Percentiles rank a stretch among this genome's conserved stretches.
phyloP scores from a whole-genome alignment of 225 moss, liverwort and hornwort species.

The Physcomitrium patens region DNA sequence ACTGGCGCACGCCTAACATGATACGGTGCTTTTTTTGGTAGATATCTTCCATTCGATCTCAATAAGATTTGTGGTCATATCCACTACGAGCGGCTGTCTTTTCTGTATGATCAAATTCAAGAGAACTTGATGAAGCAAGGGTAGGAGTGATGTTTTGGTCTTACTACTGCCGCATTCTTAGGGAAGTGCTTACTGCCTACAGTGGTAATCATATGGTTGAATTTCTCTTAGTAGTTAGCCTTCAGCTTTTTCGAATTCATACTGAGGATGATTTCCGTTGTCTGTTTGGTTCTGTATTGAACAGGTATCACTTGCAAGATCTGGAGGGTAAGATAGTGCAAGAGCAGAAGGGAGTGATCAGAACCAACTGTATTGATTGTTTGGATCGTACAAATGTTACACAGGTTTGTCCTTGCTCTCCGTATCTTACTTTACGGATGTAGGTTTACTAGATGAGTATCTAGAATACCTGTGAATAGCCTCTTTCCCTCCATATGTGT shows the following conservation, averaged over 20 bases:
- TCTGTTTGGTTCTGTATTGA: slow-evolving; percentile 23
- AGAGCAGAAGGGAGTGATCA: slow-evolving; percentile 79
- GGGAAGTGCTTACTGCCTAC: background rate
- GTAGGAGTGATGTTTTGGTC: slow-evolving; percentile 41
- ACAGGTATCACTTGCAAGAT: slow-evolving; percentile 70
- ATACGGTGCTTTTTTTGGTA: slow-evolving; percentile 37
- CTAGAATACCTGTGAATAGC: slow-evolving; percentile 11
- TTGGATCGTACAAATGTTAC: slow-evolving; percentile 98
- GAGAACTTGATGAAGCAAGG: slow-evolving; percentile 62
- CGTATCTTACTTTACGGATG: background rate
- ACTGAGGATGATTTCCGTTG: slow-evolving; percentile 6
- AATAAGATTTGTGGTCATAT: slow-evolving; percentile 90
- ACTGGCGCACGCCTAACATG: slow-evolving; percentile 20
- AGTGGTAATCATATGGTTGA: slow-evolving; percentile 3
- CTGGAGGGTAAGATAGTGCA: slow-evolving; percentile 63
- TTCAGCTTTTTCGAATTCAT: slow-evolving; percentile 2
- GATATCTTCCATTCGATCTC: slow-evolving; percentile 95
- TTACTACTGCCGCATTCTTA: too few relatives aligned
- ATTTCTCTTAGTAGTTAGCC: background rate
- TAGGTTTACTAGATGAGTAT: background rate
- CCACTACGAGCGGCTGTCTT: slow-evolving; percentile 82
- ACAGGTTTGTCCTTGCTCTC: slow-evolving; percentile 56
- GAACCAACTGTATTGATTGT: slow-evolving; percentile 98
- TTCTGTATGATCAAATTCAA: slow-evolving; percentile 69
- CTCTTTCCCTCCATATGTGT: slow-evolving; percentile 4